phyloP scores from a whole-genome alignment of 805 yeast species.

The Wickerhamomyces queroliae region DNA sequence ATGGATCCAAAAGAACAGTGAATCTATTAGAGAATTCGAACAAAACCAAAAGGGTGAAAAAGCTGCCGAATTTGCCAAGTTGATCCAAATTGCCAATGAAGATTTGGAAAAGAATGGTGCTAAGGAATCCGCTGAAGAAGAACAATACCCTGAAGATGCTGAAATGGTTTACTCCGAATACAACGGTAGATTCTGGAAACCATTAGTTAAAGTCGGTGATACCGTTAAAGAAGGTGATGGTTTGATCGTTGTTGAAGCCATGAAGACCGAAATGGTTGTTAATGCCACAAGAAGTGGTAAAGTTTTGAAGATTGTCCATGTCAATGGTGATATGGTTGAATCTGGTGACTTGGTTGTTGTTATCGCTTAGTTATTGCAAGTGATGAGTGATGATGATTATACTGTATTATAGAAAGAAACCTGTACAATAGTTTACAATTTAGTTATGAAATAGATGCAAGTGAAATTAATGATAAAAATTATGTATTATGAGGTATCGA shows the following conservation, averaged over 20 bases:
- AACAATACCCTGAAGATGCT: constrained; percentile 69
- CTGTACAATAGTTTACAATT: no score
- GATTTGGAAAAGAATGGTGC: constrained; percentile 57
- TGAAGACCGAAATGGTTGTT: constrained; percentile 97
- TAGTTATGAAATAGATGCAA: no score
- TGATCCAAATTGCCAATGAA: constrained; percentile 76
- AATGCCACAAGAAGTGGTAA: constrained; percentile 65
- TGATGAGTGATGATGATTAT: no score
- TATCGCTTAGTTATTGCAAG: constrained; percentile 33
- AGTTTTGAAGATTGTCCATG: constrained; percentile 66
- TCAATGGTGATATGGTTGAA: constrained; percentile 93
- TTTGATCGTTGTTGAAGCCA: constrained; percentile 88
- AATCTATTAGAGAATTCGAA: constrained; percentile 65
- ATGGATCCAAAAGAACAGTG: constrained; percentile 73
- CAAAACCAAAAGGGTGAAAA: constrained; percentile 72
- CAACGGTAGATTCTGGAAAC: constrained; percentile 97
- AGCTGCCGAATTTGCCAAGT: constrained; percentile 75
- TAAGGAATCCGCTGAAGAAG: constrained; percentile 37
- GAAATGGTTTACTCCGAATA: constrained; percentile 87
- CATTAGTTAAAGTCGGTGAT: constrained; percentile 76
- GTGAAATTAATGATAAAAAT: no score
- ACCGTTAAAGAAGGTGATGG: constrained; percentile 69
- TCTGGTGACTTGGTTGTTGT: constrained; percentile 95
- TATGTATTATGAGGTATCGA: no score
- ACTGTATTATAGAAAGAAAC: no score